phyloP scores from a whole-genome alignment of 1,284 basidiomycete genomes.

The Trametes hirsuta region DNA sequence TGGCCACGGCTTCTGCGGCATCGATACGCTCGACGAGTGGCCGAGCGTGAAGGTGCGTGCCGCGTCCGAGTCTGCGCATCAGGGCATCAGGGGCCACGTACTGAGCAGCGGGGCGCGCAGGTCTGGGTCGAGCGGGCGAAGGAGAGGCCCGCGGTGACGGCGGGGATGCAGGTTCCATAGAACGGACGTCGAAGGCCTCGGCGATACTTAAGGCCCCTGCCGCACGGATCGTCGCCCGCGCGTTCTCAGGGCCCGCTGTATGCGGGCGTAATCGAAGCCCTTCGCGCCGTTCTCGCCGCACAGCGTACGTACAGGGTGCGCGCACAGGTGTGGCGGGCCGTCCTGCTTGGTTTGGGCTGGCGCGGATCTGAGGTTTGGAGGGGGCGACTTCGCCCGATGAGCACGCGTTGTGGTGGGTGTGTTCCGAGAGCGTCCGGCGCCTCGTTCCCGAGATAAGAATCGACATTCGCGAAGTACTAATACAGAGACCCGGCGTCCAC shows the following conservation, averaged over 20 bases:
- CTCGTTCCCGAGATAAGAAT: not conserved
- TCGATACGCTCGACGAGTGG: slow-evolving; percentile 55
- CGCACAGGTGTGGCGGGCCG: too few species aligned
- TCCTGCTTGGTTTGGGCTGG: not conserved
- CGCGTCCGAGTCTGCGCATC: not conserved
- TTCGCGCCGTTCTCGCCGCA: too few species aligned
- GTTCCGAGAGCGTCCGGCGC: not conserved
- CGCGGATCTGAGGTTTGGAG: not conserved
- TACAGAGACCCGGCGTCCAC: slow-evolving; percentile 6
- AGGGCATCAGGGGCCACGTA: not conserved
- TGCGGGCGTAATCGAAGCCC: too few species aligned
- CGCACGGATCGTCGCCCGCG: not conserved
- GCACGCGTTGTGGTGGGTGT: not conserved
- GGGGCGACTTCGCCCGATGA: not conserved
- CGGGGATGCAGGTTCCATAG: slow-evolving; percentile 36
- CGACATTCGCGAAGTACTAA: not conserved
- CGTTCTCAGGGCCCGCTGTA: too few species aligned
- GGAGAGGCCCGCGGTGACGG: slow-evolving; percentile 44
- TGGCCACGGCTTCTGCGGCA: slow-evolving; percentile 44
- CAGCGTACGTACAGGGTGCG: too few species aligned
- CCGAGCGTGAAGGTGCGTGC: slow-evolving; percentile 30
- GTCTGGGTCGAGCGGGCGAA: slow-evolving; percentile 49
- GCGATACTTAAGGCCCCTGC: not conserved
- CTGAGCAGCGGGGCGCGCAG: slow-evolving; percentile 36
- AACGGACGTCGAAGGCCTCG: not conserved